These are phyloP conservation scores for Kandelia obovata DNA, from an alignment of 345 rosid species.

Conservation along the genomic window DNA sequence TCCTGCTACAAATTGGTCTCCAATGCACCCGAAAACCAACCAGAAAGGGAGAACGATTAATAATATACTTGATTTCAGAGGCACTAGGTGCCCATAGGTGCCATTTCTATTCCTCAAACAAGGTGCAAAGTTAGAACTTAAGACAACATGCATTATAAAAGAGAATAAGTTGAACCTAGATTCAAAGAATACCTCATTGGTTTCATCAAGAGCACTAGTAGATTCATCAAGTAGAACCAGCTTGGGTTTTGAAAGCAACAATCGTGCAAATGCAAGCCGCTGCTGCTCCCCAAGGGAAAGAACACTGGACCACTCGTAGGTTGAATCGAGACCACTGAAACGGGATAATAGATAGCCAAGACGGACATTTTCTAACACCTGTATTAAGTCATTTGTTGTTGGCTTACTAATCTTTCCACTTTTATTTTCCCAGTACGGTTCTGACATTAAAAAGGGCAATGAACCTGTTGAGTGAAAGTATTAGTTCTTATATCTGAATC, in stretches of 20 bases:
- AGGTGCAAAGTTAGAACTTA: not conserved
- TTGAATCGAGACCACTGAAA: slow-evolving; percentile 59
- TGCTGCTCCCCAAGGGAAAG: slow-evolving; percentile 98
- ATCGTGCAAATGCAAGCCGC: slow-evolving; percentile 86
- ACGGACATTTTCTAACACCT: slow-evolving; percentile 61
- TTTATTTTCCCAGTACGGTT: slow-evolving; percentile 19
- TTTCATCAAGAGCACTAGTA: slow-evolving; percentile 92
- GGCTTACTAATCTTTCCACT: slow-evolving; percentile 43
- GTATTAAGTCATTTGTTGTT: slow-evolving; percentile 58
- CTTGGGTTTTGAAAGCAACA: slow-evolving; percentile 77
- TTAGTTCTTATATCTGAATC: not conserved
- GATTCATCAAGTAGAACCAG: slow-evolving; percentile 83
- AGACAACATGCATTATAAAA: not conserved
- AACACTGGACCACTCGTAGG: slow-evolving; percentile 87
- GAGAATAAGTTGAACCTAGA: not conserved
- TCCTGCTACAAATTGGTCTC: no score
- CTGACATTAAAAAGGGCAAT: slow-evolving; percentile 42
- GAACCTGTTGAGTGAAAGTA: slow-evolving; percentile 35
- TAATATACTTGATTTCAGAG: no score
- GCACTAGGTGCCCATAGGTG: no score
- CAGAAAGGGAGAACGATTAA: no score
- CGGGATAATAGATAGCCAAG: slow-evolving; percentile 73
- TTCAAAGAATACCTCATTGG: slow-evolving; percentile 62
- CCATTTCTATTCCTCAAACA: not conserved
- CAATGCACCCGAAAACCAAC: no score